phyloP scores from a whole-genome alignment of 2,329 filamentous ascomycete genomes.

The Emydomyces testavorans region DNA sequence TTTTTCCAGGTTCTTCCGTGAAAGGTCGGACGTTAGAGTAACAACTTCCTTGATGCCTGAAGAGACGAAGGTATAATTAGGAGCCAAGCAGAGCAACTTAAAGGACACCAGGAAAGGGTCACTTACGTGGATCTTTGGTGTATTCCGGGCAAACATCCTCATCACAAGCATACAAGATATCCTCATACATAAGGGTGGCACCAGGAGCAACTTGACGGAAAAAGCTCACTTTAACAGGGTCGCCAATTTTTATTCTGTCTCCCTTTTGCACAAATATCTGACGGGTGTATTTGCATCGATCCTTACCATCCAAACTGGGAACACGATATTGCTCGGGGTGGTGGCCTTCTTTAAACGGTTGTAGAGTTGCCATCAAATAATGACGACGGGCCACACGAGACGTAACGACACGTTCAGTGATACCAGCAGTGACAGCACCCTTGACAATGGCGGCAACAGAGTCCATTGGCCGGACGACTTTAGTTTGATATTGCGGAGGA shows the following conservation, averaged over 20 bases:
- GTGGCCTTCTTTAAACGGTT: constrained; percentile 97
- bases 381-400: constrained; percentile 93
- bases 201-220: constrained; percentile 96
- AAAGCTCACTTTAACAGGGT: constrained; percentile 97
- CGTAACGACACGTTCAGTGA: constrained; percentile 91
- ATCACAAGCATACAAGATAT: constrained; percentile 93
- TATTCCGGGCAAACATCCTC: constrained; percentile 98
- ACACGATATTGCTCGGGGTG: constrained; percentile 97
- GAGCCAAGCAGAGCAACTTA: neutral
- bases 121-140: constrained; percentile 97
- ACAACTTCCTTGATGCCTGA: constrained; percentile 97
- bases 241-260: constrained; percentile 96
- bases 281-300: constrained; percentile 94
- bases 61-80: constrained; percentile 15
- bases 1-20: constrained; percentile 95
- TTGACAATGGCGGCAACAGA: constrained; percentile 98
- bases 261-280: constrained; percentile 99
- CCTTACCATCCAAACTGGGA: constrained; percentile 89
- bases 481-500: constrained; percentile 93
- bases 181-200: constrained; percentile 97
- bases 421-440: constrained; percentile 92
- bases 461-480: constrained; percentile 97
- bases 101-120: neutral
- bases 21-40: constrained; percentile 90
- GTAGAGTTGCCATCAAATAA: constrained; percentile 97